phyloP scores from a whole-genome alignment of 129 eudicot genomes.

The Chrysanthemum lavandulifolium region DNA sequence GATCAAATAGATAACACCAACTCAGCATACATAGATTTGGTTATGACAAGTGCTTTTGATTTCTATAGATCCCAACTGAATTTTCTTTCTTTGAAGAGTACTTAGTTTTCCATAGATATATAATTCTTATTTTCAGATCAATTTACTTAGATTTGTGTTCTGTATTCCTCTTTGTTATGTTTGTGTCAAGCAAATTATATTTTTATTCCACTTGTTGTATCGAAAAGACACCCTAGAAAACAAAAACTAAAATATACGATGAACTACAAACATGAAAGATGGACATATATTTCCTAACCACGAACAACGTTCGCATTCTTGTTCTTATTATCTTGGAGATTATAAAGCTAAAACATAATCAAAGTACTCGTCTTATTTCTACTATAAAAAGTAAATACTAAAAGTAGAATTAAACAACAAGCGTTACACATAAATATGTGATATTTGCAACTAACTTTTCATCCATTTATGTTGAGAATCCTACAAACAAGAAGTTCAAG shows the following conservation, averaged over 20 bases:
- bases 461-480: background rate
- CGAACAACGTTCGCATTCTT: too few species aligned
- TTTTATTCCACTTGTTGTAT: too few species aligned
- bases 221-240: too few species aligned
- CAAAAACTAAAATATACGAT: too few species aligned
- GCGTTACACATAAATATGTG: background rate
- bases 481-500: slow-evolving; percentile 12
- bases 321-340: too few species aligned
- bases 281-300: too few species aligned
- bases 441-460: slow-evolving; percentile 5
- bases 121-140: too few species aligned
- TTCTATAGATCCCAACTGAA: background rate
- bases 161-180: too few species aligned
- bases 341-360: too few species aligned
- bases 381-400: background rate
- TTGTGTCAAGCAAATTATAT: too few species aligned
- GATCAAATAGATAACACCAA: background rate
- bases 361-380: background rate
- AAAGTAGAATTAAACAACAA: slow-evolving; percentile 18
- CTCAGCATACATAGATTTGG: background rate
- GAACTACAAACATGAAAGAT: too few species aligned
- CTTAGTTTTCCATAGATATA: too few species aligned
- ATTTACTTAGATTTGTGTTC: background rate
- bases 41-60: slow-evolving; percentile 8
- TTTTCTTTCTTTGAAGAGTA: background rate